Conservation (phyloP, 2,329 filamentous ascomycete species). For the Endoconidiophora polonica region DNA sequence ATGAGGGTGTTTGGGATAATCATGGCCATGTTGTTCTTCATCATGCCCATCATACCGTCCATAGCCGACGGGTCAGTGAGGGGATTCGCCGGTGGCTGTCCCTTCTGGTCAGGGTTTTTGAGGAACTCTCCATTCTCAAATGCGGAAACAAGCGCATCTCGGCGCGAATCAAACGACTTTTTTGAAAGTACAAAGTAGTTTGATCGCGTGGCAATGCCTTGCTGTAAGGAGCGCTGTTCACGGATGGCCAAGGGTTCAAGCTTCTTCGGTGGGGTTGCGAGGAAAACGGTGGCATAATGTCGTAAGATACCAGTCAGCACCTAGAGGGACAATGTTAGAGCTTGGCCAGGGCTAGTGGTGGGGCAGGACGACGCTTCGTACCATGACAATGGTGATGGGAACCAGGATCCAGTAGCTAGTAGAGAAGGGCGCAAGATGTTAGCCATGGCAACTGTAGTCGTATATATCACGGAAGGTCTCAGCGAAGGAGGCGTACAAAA, state of each 20-base stretch:
- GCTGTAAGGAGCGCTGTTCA: slow-evolving; percentile 72
- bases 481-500: slow-evolving; percentile 54
- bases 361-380: slow-evolving; percentile 2
- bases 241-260: slow-evolving; percentile 58
- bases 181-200: slow-evolving; percentile 69
- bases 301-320: slow-evolving; percentile 88
- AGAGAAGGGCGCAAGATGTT: slow-evolving; percentile 15
- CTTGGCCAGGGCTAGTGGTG: neutral
- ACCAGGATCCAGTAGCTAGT: slow-evolving; percentile 95
- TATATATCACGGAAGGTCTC: neutral
- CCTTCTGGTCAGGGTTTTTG: slow-evolving; percentile 72
- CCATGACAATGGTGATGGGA: slow-evolving; percentile 95
- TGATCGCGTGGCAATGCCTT: slow-evolving; percentile 66
- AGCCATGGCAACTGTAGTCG: neutral
- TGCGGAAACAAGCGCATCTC: slow-evolving; percentile 61
- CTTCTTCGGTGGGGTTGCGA: slow-evolving; percentile 72
- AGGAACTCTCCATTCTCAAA: slow-evolving; percentile 79
- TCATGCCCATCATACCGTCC: slow-evolving; percentile 99
- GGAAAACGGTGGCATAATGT: slow-evolving; percentile 88
- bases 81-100: slow-evolving; percentile 79
- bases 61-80: slow-evolving; percentile 91
- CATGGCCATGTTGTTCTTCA: slow-evolving; percentile 99
- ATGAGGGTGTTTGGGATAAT: slow-evolving; percentile 97
- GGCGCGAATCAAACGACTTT: slow-evolving; percentile 61
- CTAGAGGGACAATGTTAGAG: slow-evolving; percentile 17